Base-by-base conservation (phyloP, 805 yeast species). In the Isabelozyma pseudorhagii region DNA sequence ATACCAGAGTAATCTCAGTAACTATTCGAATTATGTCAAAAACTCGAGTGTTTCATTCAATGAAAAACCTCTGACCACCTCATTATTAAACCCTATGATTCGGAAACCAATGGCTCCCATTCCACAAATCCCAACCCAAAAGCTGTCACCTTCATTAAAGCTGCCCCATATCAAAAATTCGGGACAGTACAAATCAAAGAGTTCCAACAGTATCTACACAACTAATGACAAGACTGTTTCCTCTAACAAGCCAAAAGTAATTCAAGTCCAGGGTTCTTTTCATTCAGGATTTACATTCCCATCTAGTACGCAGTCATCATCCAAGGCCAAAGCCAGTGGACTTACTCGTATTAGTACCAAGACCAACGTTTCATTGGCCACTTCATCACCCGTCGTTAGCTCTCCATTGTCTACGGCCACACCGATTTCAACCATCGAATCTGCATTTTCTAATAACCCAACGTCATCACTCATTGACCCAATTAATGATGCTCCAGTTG, bases 401-500 rank as follows among this genome's bases (percentile, higher is more conserved):
- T 69, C 75, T 13, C 77, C 78, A 11, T 57, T 71, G 31, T 60
- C 69, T n/a, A 62, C 60, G 15, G 54, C 60, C 46, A 64, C 66
- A 6, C 69, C 73, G 1, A 53, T 62, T 7, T 60, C 69, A 10
- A 63, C 68, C 7, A 59, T 59, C n/a, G 61, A 61, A 46, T 58
- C 64, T 8, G 48, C 56, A 8, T 44, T 54, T 2, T 57, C 61
- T 5, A 21, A 21, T 31, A 53, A 55, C 45, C 47, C 51, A 40
- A 40, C 54, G 34, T 50, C 57, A 11, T 54, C 63, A 9, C 52
- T 63, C 38, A 60, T 69, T 40, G 76, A 71, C 50, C 71, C 73
- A 13, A 71, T 70, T 48, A 70, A 70, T 50, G 76, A 71, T 48
- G 55, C 70, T 2, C 75, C 75, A 6, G 72, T 68, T 14, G 75